phyloP scores from a whole-genome alignment of 257 asterid species.

The Forsythia suspensa region DNA sequence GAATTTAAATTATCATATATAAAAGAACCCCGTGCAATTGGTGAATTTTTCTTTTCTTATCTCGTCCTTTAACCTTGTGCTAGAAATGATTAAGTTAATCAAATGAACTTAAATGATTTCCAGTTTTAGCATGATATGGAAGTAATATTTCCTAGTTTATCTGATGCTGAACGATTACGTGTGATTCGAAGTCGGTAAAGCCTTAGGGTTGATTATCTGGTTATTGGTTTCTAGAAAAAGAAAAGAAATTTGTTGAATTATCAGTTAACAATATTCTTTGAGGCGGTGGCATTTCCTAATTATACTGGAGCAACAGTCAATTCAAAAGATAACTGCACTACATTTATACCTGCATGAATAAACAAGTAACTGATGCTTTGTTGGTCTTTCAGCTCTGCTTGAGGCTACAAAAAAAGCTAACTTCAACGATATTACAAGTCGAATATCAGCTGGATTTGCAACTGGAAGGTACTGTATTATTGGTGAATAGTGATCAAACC shows the following conservation, averaged over 20 bases:
- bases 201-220: not conserved
- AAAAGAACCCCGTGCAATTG: not conserved
- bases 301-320: not conserved
- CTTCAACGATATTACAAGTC: conserved; percentile 59
- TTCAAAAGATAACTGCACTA: not conserved
- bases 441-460: conserved; percentile 74
- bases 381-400: conserved; percentile 69
- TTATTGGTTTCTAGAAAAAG: not conserved
- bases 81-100: not conserved
- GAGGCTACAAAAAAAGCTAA: conserved; percentile 78
- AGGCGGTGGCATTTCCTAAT: not conserved
- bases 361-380: not conserved
- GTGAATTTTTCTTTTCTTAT: not conserved
- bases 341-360: not conserved
- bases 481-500: not conserved
- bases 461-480: conserved; percentile 66
- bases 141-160: not conserved
- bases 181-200: not conserved
- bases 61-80: not conserved
- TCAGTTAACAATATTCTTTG: too few species aligned
- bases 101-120: not conserved
- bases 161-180: not conserved
- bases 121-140: not conserved
- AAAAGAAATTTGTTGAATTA: too few species aligned
- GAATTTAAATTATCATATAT: not conserved